Percentiles rank a stretch among this genome's conserved stretches.
These are phyloP conservation scores for Rubroboletus pulcherrimus DNA, from an alignment of 768 basidiomycete genomes.

Conservation along the genomic window DNA sequence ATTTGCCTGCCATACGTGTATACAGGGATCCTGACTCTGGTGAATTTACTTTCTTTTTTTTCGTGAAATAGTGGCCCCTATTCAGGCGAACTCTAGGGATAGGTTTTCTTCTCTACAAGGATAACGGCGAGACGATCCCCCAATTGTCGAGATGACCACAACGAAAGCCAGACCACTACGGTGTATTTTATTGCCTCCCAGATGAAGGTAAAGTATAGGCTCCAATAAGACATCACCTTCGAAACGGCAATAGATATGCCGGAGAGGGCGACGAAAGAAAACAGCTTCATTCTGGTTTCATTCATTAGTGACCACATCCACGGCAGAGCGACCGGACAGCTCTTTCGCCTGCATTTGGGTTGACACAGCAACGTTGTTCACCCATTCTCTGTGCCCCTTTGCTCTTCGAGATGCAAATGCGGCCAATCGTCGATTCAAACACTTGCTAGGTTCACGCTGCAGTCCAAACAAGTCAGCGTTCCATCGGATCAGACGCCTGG, in stretches of 20 bases:
- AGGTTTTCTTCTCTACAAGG: not conserved
- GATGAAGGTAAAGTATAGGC: not conserved
- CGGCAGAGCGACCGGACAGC: not conserved
- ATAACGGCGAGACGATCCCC: not conserved
- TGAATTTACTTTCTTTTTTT: not conserved
- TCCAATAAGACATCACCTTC: not conserved
- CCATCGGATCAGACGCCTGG: no score
- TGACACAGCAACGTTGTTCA: not conserved
- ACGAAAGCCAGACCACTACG: not conserved
- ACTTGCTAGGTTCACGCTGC: not conserved
- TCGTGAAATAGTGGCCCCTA: not conserved
- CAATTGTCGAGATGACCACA: not conserved
- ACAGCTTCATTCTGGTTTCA: not conserved
- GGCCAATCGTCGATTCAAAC: not conserved
- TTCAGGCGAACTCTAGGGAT: not conserved
- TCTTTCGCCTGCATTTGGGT: not conserved
- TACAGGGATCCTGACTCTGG: not conserved
- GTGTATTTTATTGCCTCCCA: not conserved
- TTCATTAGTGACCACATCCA: not conserved
- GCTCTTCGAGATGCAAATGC: not conserved
- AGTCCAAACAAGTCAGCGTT: not conserved
- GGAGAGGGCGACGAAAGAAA: not conserved
- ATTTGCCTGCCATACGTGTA: constrained; percentile 44
- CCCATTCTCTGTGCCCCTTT: not conserved
- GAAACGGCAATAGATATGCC: not conserved